A percentile compares a stretch with the other conserved stretches of the same genome.
Conservation (phyloP, 208 protist genomes). For the Wallacemonas sp. region DNA sequence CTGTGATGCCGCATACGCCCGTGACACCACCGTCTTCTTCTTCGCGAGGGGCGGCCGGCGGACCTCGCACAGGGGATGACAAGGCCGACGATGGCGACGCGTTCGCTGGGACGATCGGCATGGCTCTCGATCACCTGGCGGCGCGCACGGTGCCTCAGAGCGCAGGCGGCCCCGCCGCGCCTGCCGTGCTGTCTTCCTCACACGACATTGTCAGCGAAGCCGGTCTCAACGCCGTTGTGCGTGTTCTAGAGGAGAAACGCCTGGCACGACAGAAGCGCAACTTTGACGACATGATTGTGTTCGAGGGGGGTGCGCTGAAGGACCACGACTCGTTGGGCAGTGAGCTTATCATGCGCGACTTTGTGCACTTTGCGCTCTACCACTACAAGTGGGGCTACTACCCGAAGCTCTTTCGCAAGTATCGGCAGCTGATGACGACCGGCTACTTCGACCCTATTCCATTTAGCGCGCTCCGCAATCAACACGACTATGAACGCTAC, state of each 20-base stretch:
- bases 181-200: slow-evolving; percentile 53
- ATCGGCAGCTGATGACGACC: slow-evolving; percentile 81
- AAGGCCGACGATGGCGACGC: no score
- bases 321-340: slow-evolving; percentile 72
- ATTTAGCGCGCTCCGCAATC: slow-evolving; percentile 74
- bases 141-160: not conserved
- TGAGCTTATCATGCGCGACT: slow-evolving; percentile 83
- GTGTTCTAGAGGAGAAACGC: slow-evolving; percentile 62
- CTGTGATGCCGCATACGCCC: no score
- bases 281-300: slow-evolving; percentile 86
- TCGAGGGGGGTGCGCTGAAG: slow-evolving; percentile 77
- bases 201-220: slow-evolving; percentile 54
- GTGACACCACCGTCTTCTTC: no score
- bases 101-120: no score
- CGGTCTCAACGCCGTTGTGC: slow-evolving; percentile 42
- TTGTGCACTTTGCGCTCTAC: slow-evolving; percentile 87
- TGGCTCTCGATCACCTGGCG: no score
- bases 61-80: no score
- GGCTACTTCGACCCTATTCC: slow-evolving; percentile 89
- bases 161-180: slow-evolving; percentile 12
- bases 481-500: slow-evolving; percentile 85
- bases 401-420: slow-evolving; percentile 86
- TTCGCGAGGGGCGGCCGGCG: no score
- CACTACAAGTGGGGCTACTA: slow-evolving; percentile 90
- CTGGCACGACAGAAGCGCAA: slow-evolving; percentile 63